Base-by-base conservation (phyloP, 2,329 filamentous ascomycete species). In the Calonectria multiphialidica region DNA sequence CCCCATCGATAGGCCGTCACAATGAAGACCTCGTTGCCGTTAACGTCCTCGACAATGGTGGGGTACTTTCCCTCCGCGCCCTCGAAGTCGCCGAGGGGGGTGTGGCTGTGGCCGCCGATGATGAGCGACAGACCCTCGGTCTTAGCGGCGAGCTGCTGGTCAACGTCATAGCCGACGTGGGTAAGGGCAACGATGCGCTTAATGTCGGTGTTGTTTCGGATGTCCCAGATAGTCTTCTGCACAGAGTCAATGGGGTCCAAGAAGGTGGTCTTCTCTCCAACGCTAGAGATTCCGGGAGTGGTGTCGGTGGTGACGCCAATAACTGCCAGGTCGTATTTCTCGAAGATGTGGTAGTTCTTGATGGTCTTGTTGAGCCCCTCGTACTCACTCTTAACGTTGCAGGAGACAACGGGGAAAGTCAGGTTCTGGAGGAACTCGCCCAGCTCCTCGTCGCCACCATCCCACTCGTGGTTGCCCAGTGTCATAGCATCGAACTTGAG, bases 1-100 rank as follows among this genome's bases (percentile, higher is more conserved):
- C 91, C 91, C 92, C 92, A 93, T 73, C 91, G 88, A 79, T 91
- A 93, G 2, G 91, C 89, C 9, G 91, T 92, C 21, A 93, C 91
- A 77, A 93, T 88, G 78, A 93, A 93, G 62, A 93, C 91, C 77
- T 93, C 92, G 40, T 93, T 89, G 53, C 90, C 91, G 62, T 90
- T 88, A 73, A 86, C 81, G 80, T 93, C 92, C 33, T 88, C 82
- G 65, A 88, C 87, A 63, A 93, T 90, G 16, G 91, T 93, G 1
- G 92, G 92, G 78, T 93, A 93, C 10, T 88, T 85, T 40, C 91
- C 91, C 76, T 87, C 84, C 16, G 91, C 88, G 28, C 85, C 86
- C n/a, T 86, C 81, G 84, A 91, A 89, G 77, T 90, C 85, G 64
- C 91, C 91, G 1, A 93, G 86, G 0, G 89, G 88, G 1, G 90